Evolutionary conservation across 225 moss, liverwort and hornwort species (phyloP).

Genomic region (Sphagnum tenellum): DNA sequence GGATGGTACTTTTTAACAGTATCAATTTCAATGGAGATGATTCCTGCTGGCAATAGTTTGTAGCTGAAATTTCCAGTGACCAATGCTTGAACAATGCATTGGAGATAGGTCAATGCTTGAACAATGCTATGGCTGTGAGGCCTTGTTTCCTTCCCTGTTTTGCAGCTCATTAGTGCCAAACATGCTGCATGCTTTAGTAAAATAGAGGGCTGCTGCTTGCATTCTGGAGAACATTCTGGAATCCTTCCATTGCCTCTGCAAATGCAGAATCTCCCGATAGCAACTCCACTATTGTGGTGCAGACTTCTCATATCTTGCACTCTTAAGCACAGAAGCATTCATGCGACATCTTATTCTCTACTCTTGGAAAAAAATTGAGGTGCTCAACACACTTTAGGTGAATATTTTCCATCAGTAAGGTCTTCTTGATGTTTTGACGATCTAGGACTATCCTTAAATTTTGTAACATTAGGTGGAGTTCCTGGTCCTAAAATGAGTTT

Average conservation of each 20-base stretch:
- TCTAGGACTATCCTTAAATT: not conserved
- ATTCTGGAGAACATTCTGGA: not conserved
- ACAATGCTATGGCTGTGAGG: not conserved
- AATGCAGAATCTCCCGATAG: not conserved
- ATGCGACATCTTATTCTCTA: conserved; percentile 96
- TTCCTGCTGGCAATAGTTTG: too few species aligned
- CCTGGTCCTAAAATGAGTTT: not conserved
- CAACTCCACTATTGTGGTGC: conserved; percentile 4
- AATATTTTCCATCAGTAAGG: not conserved
- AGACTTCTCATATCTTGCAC: conserved; percentile 94
- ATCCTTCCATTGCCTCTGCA: not conserved
- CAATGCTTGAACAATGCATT: too few species aligned
- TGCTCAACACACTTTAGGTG: conserved; percentile 8
- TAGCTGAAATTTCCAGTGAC: too few species aligned
- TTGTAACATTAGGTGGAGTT: not conserved
- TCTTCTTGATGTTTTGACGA: not conserved
- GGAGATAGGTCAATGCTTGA: too few species aligned
- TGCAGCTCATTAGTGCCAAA: not conserved
- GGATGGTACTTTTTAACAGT: too few species aligned
- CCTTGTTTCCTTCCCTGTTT: not conserved
- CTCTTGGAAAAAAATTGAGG: conserved; percentile 99
- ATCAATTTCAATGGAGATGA: too few species aligned
- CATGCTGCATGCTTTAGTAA: too few species aligned
- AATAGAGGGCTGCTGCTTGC: too few species aligned
- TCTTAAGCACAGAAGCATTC: conserved; percentile 84